Evolutionary conservation across 495 filamentous ascomycete genomes (phyloP), one percentile per base, ranked within the genome.

Genomic region (Astrothelium subdiscretum): DNA sequence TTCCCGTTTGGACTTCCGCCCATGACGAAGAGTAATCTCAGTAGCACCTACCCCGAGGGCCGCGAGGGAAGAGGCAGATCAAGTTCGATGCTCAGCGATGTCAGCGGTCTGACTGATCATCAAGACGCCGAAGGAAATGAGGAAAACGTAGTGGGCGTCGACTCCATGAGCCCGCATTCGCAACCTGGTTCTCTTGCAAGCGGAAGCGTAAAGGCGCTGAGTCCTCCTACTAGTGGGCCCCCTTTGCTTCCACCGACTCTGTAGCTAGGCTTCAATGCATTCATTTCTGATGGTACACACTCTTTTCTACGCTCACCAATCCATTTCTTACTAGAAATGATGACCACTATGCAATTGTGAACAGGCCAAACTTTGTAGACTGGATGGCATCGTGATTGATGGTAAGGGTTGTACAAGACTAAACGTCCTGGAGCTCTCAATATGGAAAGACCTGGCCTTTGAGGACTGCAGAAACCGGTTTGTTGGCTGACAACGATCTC

Each of bases 51-150:
- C 20, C 59, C 63, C 48, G 48, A 54, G 48, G 12, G 66, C 1
- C 67, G 70, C 29, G 63, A 60, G 18, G 65, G 65, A 67, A 71
- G 85, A 29, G 85, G 83, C 26, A 79, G 85, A 32, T 85, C 81
- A 11, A 84, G 82, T 10, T 85, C 82, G 24, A 88, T 88, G 85
- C 79, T 87, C 18, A 85, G 82, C 68, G 79, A 83, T 63, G 74
- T 85, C 42, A 85, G 82, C 26, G 84, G 83, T 51, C 85, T 87
- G 69, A 87, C 85, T 0, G 83, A 86, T 67, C 38, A 65, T 44
- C 66, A 65, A 59, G 70, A 73, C n/a, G 68, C 71, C 20, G 48
- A 54, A 11, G 48, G 20, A n/a, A 10, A 18, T 58, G 66, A 64
- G 64, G 43, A 48, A n/a, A 15, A 48, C 20, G 5, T 18, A 22